These are phyloP conservation scores for Plantago coronopus DNA, from an alignment of 305 asterid genomes.

Conservation along the genomic window DNA sequence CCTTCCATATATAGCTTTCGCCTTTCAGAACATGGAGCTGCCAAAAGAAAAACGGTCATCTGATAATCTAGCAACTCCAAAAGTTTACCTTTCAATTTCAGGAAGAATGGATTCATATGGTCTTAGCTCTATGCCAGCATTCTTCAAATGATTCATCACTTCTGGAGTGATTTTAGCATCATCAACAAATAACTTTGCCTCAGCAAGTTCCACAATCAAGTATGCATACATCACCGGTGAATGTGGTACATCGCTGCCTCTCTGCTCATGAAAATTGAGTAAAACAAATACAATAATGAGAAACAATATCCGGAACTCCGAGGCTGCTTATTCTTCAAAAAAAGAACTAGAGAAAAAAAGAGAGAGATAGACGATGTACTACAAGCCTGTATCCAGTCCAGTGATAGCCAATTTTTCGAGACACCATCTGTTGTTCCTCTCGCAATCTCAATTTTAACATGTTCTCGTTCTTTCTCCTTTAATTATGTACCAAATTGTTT, in stretches of 20 bases:
- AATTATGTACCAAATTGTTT: no score
- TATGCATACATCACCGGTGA: slow-evolving; percentile 96
- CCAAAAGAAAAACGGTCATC: slow-evolving; percentile 10
- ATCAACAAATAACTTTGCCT: slow-evolving; percentile 72
- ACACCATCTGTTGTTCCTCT: no score
- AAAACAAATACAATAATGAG: slow-evolving; percentile 14
- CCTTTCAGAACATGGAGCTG: slow-evolving; percentile 20
- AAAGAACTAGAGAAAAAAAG: background rate
- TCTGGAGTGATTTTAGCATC: slow-evolving; percentile 72
- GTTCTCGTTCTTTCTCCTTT: no score
- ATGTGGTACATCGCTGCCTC: slow-evolving; percentile 84
- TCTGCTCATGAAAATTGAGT: slow-evolving; percentile 40
- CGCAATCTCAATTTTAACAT: no score
- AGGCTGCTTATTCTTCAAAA: slow-evolving; percentile 8
- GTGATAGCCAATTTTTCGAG: no score
- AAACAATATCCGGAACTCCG: slow-evolving; percentile 9
- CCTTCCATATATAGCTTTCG: slow-evolving; percentile 18
- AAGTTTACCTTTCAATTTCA: slow-evolving; percentile 70
- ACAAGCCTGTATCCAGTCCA: no score
- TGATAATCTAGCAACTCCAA: slow-evolving; percentile 18
- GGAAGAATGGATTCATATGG: slow-evolving; percentile 84
- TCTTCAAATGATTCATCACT: slow-evolving; percentile 73
- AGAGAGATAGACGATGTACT: no score
- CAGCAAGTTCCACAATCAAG: slow-evolving; percentile 78
- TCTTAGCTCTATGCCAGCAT: slow-evolving; percentile 73